Percentiles rank a stretch among this genome's conserved stretches.
These are phyloP conservation scores for Starmera pachycereana DNA, from an alignment of 805 yeast genomes.

Conservation along the genomic window DNA sequence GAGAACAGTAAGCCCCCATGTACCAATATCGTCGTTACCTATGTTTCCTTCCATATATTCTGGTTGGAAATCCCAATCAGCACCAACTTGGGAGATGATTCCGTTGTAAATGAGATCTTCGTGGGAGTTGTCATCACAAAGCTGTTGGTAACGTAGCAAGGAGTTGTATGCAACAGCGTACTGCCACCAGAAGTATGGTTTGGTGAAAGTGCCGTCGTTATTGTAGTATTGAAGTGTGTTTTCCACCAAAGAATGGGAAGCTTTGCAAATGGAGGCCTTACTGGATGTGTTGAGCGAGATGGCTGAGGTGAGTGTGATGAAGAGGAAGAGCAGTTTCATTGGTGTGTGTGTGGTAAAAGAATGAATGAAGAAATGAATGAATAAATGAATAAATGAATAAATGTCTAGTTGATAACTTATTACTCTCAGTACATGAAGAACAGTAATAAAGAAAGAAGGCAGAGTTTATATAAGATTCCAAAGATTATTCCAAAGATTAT, in stretches of 20 bases:
- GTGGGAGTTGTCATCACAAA: slow-evolving; percentile 59
- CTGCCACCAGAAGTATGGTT: slow-evolving; percentile 83
- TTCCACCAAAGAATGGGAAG: slow-evolving; percentile 43
- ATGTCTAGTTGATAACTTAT: too few relatives aligned
- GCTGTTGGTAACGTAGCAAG: slow-evolving; percentile 62
- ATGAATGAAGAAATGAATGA: slow-evolving; percentile 3
- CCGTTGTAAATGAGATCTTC: slow-evolving; percentile 49
- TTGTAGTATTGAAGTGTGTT: slow-evolving; percentile 63
- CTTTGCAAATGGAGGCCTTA: slow-evolving; percentile 36
- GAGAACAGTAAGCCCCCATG: slow-evolving; percentile 58
- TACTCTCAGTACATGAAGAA: too few relatives aligned
- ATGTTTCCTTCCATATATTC: slow-evolving; percentile 45
- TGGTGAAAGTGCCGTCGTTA: slow-evolving; percentile 55
- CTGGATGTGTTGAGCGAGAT: slow-evolving; percentile 1
- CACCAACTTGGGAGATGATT: slow-evolving; percentile 28
- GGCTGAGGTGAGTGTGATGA: neutral
- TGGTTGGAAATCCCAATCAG: slow-evolving; percentile 46
- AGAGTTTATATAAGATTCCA: too few relatives aligned
- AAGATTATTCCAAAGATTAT: too few relatives aligned
- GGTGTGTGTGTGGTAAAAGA: neutral
- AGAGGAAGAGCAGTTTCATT: neutral
- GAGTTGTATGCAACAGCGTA: slow-evolving; percentile 72
- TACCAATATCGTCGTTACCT: slow-evolving; percentile 66
- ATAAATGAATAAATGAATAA: slow-evolving; percentile 1
- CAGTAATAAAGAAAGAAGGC: too few relatives aligned